A percentile compares a stretch with the other conserved stretches of the same genome.
phyloP scores from a whole-genome alignment of 306 rosid genomes.

The Ormosia emarginata region DNA sequence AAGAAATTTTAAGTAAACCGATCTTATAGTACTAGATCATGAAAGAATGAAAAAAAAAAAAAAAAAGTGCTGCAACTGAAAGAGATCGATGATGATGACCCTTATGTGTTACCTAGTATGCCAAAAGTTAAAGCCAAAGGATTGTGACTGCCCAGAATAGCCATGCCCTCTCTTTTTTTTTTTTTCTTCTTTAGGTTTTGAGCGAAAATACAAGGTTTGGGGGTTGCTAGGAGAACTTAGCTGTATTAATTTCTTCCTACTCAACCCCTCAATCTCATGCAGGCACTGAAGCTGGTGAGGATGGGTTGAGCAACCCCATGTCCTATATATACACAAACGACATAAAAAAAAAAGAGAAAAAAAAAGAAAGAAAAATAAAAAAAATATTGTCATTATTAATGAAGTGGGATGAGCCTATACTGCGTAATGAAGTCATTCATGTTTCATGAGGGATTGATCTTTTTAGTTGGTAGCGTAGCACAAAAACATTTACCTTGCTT shows the following conservation, averaged over 20 bases:
- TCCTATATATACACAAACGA: conserved; percentile 24
- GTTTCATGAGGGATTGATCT: conserved; percentile 36
- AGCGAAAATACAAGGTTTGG: conserved; percentile 7
- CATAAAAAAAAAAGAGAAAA: background rate
- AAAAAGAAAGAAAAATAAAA: background rate
- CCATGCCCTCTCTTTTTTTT: conserved; percentile 20
- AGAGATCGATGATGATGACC: background rate
- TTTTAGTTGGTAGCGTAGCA: conserved; percentile 38
- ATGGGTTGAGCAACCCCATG: background rate
- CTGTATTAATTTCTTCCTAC: background rate
- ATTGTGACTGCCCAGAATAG: conserved; percentile 23
- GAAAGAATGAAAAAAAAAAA: background rate
- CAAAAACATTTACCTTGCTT: conserved; percentile 31
- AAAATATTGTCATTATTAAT: background rate
- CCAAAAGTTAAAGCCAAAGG: conserved; percentile 57
- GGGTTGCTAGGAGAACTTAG: conserved; percentile 16
- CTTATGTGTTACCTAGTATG: conserved; percentile 46
- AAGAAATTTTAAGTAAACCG: background rate
- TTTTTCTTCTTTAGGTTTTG: background rate
- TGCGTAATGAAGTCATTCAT: conserved; percentile 23
- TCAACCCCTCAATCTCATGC: conserved; percentile 21
- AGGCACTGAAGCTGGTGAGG: conserved; percentile 12
- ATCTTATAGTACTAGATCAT: background rate
- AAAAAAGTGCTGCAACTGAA: background rate
- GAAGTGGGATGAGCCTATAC: background rate